Evolutionary conservation across 83 land plant species (phyloP), one percentile per base, ranked within the genome.

Genomic region (Larix sibirica): DNA sequence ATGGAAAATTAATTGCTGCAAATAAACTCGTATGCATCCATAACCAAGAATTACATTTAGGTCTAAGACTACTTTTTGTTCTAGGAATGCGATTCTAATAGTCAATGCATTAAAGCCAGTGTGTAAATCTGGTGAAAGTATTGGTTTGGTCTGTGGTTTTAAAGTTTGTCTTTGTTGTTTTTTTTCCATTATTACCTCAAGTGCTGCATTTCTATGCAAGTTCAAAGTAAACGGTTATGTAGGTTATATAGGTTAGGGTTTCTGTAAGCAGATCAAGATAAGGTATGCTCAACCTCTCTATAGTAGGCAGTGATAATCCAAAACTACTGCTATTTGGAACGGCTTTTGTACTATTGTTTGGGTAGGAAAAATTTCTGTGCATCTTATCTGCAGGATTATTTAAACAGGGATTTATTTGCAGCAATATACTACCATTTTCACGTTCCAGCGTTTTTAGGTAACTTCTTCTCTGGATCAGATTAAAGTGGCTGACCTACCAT

Each of bases 91-190:
- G 23, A 33, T 71, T 71, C 21, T 10, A 71, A 71, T 42, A 38
- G 50, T 71, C 23, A 20, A n/a, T 40, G 50, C 24, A 71, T 20
- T 73, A 36, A 38, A 20, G 54, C 10, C 21, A 44, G 77, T 42
- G 44, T 42, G 20, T 44, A 73, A 73, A 40, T 73, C 77, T 42
- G 44, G 56, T 73, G 10, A 73, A 38, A 10, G 20, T 42, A 10
- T 42, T 44, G 50, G 79, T 75, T 75, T 75, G 31, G 14, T 75
- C 17, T 75, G 50, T 24, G 26, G 79, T 47, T 75, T 50, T 23
- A 47, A 23, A 47, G 79, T 50, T 38, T 4, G 60, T 75, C 33
- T 1, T 21, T 20, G 38, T n/a, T n/a, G 50, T 7, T 42, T n/a
- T 73, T 50, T 50, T 38, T 71, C 54, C 21, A 21, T 24, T 12